Evolutionary conservation across 768 basidiomycete genomes (phyloP), one percentile per base, ranked within the genome.

Genomic region (Pisolithus tinctorius): DNA sequence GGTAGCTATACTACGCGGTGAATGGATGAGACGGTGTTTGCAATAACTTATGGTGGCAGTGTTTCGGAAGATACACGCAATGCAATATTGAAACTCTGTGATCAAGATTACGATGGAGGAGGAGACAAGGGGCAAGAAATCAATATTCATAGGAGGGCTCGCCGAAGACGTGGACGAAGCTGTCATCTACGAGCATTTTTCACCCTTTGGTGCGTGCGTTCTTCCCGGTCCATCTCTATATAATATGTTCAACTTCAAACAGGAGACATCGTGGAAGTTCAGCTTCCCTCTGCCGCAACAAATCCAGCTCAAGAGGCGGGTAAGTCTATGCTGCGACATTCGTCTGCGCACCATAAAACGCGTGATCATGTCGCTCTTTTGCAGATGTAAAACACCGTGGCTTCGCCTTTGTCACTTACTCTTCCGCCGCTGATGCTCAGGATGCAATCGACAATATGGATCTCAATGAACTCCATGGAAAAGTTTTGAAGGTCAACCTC

Each of bases 391-490:
- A 88, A 71, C 90, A 92, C 66, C 83, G 93, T 42, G 95, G 94
- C 9, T 97, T 93, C 71, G 95, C 86, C 8, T 97, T 97, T 64
- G 81, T 97, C 45, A 93, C 93, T 1, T 98, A 81, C 65, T 71
- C 82, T 10, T 86, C 84, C 6, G 64, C 87, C 8, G 78, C 79
- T 23, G 92, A 95, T 68, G 93, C 95, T 4, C 87, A 90, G 63
- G 94, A 97, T 65, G 95, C 95, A 27, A 95, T 97, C 54, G 95
- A 98, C 75, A 98, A 98, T 71, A 97, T 93, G 90, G 93, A 98
- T 69, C 73, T 94, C 69, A 96, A 95, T 62, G 93, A 94, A 64
- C 74, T 89, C 52, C 77, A 73, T 46, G 91, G 84, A 46, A 80
- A 79, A 53, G 84, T 87, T 47, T 69, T 89, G 55, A 88, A 85